Evolutionary conservation across 805 yeast genomes (phyloP), one percentile per base, ranked within the genome.

Genomic region (Kluyveromyces nonfermentans): DNA sequence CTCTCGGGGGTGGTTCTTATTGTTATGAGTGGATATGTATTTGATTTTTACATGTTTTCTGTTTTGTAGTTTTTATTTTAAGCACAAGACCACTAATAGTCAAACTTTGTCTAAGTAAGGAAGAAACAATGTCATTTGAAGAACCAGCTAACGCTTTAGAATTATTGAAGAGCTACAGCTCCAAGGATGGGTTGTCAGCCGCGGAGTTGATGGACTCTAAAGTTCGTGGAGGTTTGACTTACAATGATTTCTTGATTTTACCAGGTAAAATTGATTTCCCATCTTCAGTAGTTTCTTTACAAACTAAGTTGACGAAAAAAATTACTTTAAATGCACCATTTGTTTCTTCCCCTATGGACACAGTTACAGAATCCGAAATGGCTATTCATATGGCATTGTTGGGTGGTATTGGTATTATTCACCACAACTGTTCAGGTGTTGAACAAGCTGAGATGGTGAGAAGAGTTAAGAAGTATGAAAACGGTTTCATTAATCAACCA

Each of bases 361-460:
- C 98, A 40, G 98, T 93, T 54, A 93, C 98, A 46, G 98, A 93
- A 75, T 71, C 88, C 50, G 85, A 82, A 48, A 93, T 93, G 98
- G 98, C 98, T 53, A 90, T 93, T 57, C 81, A 88, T 71, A 89
- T 93, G 97, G 97, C 98, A 55, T 78, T 93, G 54, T 77, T 89
- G 58, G 98, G 98, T 67, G 98, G 98, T 70, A 87, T 93, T 67
- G 98, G 98, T 79, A 85, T 93, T 63, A 81, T 93, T 59, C 98
- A 93, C 70, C 97, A 93, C 75, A 93, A 93, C 77, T 89, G 96
- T 73, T 66, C 95, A 46, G 76, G 95, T 47, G 97, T 90, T 45
- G 97, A 88, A 67, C 98, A 93, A 72, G 98, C 98, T 47, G 96
- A 80, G 55, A 93, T 93, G 97, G 98, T 93, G 50, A 84, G 77